Evolutionary conservation across 805 yeast genomes (phyloP), one percentile per base, ranked within the genome.

Genomic region (Hanseniaspora meyeri): DNA sequence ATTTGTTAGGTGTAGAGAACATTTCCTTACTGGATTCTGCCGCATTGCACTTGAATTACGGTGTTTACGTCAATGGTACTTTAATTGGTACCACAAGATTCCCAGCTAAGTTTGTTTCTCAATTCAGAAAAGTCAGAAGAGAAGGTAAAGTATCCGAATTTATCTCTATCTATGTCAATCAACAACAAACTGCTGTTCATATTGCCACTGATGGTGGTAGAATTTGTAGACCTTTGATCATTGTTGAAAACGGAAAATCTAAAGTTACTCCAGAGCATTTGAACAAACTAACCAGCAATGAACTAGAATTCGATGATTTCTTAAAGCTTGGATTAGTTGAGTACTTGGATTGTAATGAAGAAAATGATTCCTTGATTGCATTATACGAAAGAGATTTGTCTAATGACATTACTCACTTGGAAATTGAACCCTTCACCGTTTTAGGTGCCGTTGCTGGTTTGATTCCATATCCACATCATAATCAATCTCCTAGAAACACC

Each of bases 131-230:
- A 29, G 73, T 93, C 59, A 82, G 98, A 73, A 78, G 98, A 66
- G 69, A 84, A 0, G 95, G 97, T 20, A 83, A 82, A 60, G 76
- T 93, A 14, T 87, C 96, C 0, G 95, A 85, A 59, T 93, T 91
- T 65, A 86, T 93, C 59, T 87, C 97, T 31, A 85, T 93, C 61
- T 88, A 87, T 69, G 82, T 88, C 31, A 93, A 93, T 68, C 76
- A 82, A 46, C 97, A 93, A 63, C 97, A 93, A 65, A 73, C 75
- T 51, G 95, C 97, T 0, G 96, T 93, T 48, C 97, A 93, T 67
- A 90, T 93, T 65, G 98, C 98, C 20, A 91, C 98, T 3, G 98
- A 93, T 72, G 98, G 98, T 64, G 98, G 98, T 51, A 80, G 98
- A 71, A 89, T 93, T 65, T 93, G 98, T 77, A 83, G 98, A 62